Base-by-base conservation (phyloP, 441 rosid species). In the Populus hybrid region DNA sequence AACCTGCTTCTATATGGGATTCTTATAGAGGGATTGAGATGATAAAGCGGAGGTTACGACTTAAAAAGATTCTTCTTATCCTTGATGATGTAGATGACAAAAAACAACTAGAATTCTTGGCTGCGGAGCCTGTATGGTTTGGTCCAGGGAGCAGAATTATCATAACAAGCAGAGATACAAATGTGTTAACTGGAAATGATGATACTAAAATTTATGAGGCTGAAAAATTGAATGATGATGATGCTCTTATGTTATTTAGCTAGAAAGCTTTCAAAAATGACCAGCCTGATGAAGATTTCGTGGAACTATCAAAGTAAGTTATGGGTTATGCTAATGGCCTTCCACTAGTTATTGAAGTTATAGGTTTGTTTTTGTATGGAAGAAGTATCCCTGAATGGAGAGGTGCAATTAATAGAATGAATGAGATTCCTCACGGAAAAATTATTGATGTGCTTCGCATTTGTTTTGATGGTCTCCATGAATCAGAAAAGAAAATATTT, bases 381-480 rank as follows among this genome's bases (percentile, higher is more conserved):
- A 77, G 79, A 32, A 18, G 40, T 0, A 20, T 65, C 4, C 23
- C 1, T 11, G 81, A 4, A 0, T 86, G 89, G 89, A 72, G 69
- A 71, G 82, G 81, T 74, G 82, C 79, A 3, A 72, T 86, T 4
- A 46, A 64, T 3, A 74, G 79, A 64, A 42, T 88, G 21, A 79
- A 82, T 71, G 67, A 28, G 2, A 67, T 71, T 8, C 79, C 78
- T 6, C 69, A 85, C n/a, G 1, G 21, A 6, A 57, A 30, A 34
- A 75, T 75, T 38, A 38, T 71, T 12, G 72, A 78, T 36, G 35
- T 59, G 2, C 80, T 78, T 30, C 38, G 21, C 11, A 72, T 78
- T 72, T 65, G 80, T 65, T 78, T 34, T 28, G 35, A 78, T 65
- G 76, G 71, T 2, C 40, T 77, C 6, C 20, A 69, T 23, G 69